These are phyloP conservation scores for Saccharomycopsis selenospora DNA, from an alignment of 805 yeast genomes.

Conservation along the genomic window DNA sequence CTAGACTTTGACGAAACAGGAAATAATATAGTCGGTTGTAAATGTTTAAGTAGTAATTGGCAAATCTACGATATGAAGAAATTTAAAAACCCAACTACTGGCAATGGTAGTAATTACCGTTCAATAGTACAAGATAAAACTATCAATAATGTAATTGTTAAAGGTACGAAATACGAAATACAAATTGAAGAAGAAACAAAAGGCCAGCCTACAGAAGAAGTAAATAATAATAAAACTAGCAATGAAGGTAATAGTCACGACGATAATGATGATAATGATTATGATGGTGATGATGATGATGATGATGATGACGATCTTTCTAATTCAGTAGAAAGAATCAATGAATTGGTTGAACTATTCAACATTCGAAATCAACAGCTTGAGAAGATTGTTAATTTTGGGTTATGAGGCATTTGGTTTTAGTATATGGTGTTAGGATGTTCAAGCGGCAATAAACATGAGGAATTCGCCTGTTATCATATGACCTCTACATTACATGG, in stretches of 20 bases:
- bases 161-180: slow-evolving; percentile 6
- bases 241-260: no score
- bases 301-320: slow-evolving; percentile 8
- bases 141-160: slow-evolving; percentile 9
- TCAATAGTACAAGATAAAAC: background rate
- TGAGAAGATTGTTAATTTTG: slow-evolving; percentile 16
- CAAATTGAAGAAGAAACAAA: slow-evolving; percentile 2
- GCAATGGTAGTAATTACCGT: background rate
- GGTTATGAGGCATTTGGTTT: background rate
- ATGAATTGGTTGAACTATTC: slow-evolving; percentile 15
- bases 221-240: no score
- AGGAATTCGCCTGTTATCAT: background rate
- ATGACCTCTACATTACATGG: slow-evolving; percentile 2
- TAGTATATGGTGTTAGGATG: background rate
- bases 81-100: slow-evolving; percentile 4
- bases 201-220: no score
- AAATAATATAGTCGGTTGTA: slow-evolving; percentile 10
- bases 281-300: no score
- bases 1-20: slow-evolving; percentile 17
- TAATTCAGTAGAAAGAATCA: slow-evolving; percentile 11
- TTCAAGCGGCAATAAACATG: background rate
- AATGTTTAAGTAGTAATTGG: slow-evolving; percentile 16
- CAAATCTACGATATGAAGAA: slow-evolving; percentile 14
- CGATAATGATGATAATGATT: no score
- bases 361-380: slow-evolving; percentile 18